A percentile compares a stretch with the other conserved stretches of the same genome.
phyloP scores from a whole-genome alignment of 805 yeast species.

The Zygoascus ofunaensis region DNA sequence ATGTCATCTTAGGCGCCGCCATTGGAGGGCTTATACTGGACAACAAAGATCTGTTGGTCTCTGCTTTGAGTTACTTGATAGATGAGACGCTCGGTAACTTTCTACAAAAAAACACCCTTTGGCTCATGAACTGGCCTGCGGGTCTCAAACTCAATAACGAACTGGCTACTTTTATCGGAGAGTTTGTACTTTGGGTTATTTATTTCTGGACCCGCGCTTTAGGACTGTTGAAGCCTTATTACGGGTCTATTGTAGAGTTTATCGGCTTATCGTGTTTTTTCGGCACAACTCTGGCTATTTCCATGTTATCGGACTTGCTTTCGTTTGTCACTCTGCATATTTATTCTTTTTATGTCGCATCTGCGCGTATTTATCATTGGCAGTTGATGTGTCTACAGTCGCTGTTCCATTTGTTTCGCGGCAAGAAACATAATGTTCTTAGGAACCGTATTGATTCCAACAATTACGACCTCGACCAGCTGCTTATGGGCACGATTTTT shows the following conservation, averaged over 20 bases:
- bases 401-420: conserved; percentile 75
- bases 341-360: conserved; percentile 65
- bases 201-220: conserved; percentile 45
- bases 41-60: conserved; percentile 25
- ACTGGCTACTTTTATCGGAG: conserved; percentile 77
- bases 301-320: conserved; percentile 55
- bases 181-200: conserved; percentile 76
- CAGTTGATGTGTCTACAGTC: conserved; percentile 62
- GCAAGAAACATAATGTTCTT: conserved; percentile 76
- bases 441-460: conserved; percentile 80
- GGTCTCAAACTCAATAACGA: conserved; percentile 89
- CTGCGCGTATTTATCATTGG: conserved; percentile 70
- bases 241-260: conserved; percentile 26
- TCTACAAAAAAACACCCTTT: conserved; percentile 43
- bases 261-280: conserved; percentile 36
- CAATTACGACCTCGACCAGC: conserved; percentile 76
- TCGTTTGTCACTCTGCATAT: conserved; percentile 62
- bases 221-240: conserved; percentile 23
- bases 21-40: conserved; percentile 42
- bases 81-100: conserved; percentile 36
- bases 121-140: conserved; percentile 86
- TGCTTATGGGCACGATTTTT: conserved; percentile 77
- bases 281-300: conserved; percentile 65
- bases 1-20: conserved; percentile 62
- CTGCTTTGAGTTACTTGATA: conserved; percentile 27